Base-by-base conservation (phyloP, 306 rosid species). In the Prunus dulcis region DNA sequence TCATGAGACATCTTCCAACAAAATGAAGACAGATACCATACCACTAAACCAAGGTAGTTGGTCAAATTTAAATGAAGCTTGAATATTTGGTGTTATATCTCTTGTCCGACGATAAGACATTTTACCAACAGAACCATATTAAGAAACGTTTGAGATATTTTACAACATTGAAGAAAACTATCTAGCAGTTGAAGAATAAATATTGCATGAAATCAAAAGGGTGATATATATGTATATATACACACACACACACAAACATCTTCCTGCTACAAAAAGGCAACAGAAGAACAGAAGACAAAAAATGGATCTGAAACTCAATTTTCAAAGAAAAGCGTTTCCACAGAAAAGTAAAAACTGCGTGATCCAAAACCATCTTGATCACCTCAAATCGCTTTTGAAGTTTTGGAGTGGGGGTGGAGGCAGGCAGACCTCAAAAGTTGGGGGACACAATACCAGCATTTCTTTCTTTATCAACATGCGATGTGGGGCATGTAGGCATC, bases 401-500 rank as follows among this genome's bases (percentile, higher is more conserved):
- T 27, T 25, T 38, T 3, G 5, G 1, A 38, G 19, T 57, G 66
- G 41, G 25, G 51, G 57, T 23, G 57, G 76, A 72, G 68, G 58
- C 57, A 72, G 68, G 58, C 57, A n/a, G 57, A 60, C 57, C 69
- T 45, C n/a, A 17, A 45, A 73, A 58, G 46, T 73, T 45, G 57
- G 8, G n/a, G 14, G 77, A 56, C 57, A 14, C 18, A 22, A 55
- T 18, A 22, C 52, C 70, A 5, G 41, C 53, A 41, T 41, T 55
- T 23, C 55, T 41, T 57, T 56, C 14, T 22, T n/a, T 9, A 56
- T 18, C 3, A 56, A 12, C 60, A 20, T 60, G 19, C 11, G 43
- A 63, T 30, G 51, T 32, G 51, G 25, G 63, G 50, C 76, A 38
- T 22, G 76, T 23, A 72, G 27, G 67, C 76, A 72, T 61, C 77